Evolutionary conservation across 805 yeast species (phyloP), one percentile per base, ranked within the genome.

Genomic region (Crinitomyces ghanaensis): DNA sequence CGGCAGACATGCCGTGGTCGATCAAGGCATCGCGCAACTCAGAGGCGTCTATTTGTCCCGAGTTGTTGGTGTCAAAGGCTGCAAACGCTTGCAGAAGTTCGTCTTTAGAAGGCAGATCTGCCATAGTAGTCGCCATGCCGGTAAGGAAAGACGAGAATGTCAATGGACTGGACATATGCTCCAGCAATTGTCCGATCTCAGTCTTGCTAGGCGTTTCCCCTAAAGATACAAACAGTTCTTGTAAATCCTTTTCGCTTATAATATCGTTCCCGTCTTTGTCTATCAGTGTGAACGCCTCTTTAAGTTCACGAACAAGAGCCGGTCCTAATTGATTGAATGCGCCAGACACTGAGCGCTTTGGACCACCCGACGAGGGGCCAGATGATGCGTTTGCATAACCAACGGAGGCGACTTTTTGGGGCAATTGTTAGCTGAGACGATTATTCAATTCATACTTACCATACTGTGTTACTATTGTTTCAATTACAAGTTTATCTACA

Each of bases 231-330:
- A 73, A 65, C 12, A 77, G 62, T 15, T 66, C 62, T 24, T 57
- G 60, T 34, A 86, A 33, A 36, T 55, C 60, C 2, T 17, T 45
- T 2, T 33, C 30, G 9, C 41, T 36, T 7, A 55, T 40, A 4
- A 54, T 49, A 2, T 84, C 83, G 47, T 85, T 93, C 17, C 77
- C 74, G 40, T 86, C 88, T 23, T 78, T 78, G 49, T 86, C 95
- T 5, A 86, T 71, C 44, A 82, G 54, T 19, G 81, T 73, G 53
- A 85, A 86, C 1, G 91, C 74, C 43, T 81, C 79, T 36, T 81
- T 66, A 36, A 80, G 62, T 42, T 70, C 77, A 11, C 71, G 61
- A 17, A 82, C 72, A 48, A 81, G 83, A 21, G 66, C 73, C 34
- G 71, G 67, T 4, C 76, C 65, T 13, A 83, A 66, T 39, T 60